Percentiles rank a stretch among this genome's conserved stretches.
Conservation (phyloP, 129 eudicot species). For the Flaveria trinervia region DNA sequence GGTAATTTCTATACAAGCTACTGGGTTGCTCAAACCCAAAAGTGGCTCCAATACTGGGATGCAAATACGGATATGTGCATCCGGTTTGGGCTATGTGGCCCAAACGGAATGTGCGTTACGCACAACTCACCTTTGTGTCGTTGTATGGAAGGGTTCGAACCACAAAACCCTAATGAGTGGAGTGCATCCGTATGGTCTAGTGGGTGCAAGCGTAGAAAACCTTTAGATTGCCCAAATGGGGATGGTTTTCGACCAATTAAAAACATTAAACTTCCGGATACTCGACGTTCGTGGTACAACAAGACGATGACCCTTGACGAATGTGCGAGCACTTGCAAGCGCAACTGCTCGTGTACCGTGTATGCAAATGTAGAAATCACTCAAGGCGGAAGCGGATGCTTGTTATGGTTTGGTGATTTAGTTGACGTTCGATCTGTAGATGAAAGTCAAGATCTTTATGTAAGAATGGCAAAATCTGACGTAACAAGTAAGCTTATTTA, state of each 20-base stretch:
- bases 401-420: constrained; percentile 31
- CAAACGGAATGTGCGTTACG: constrained; percentile 29
- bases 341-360: constrained; percentile 33
- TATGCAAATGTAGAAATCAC: constrained; percentile 38
- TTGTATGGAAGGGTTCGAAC: constrained; percentile 39
- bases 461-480: constrained; percentile 30
- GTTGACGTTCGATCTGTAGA: constrained; percentile 22
- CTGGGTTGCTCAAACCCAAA: constrained; percentile 13
- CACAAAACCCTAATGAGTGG: constrained; percentile 34
- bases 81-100: constrained; percentile 6
- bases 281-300: constrained; percentile 24
- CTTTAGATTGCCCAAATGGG: constrained; percentile 21
- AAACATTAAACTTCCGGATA: constrained; percentile 36
- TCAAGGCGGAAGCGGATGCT: constrained; percentile 47
- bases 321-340: constrained; percentile 25
- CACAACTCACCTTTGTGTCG: constrained; percentile 17
- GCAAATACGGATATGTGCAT: constrained; percentile 11
- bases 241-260: constrained; percentile 31
- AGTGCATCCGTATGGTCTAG: constrained; percentile 32
- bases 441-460: constrained; percentile 33
- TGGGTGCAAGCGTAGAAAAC: constrained; percentile 25
- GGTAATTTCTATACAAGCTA: background rate
- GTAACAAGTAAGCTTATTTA: constrained; percentile 20
- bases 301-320: constrained; percentile 30
- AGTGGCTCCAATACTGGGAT: background rate